Percentiles rank a stretch among this genome's conserved stretches.
Evolutionary conservation across 306 rosid species (phyloP).

Genomic region (Pterocarpus macrocarpus): DNA sequence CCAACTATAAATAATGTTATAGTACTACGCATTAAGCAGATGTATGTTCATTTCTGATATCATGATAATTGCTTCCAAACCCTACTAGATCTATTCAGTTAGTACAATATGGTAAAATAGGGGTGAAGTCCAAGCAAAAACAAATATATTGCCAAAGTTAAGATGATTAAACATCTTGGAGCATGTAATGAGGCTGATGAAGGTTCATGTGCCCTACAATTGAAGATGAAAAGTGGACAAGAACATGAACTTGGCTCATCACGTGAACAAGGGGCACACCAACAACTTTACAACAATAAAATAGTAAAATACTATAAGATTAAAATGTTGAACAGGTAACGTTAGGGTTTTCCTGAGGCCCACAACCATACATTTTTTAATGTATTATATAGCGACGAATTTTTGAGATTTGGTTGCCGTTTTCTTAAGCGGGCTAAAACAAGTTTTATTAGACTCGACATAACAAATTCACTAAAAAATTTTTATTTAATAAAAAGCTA

Average conservation of each 20-base stretch:
- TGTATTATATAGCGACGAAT: not conserved
- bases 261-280: not conserved
- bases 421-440: not conserved
- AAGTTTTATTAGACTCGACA: not conserved
- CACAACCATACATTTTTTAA: slow-evolving; percentile 12
- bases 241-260: slow-evolving; percentile 12
- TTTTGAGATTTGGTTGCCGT: not conserved
- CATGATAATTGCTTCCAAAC: not conserved
- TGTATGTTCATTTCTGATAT: no score
- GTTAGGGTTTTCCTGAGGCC: slow-evolving; percentile 4
- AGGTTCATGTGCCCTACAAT: not conserved
- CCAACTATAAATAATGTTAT: not conserved
- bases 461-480: not conserved
- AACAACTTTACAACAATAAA: slow-evolving; percentile 11
- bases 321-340: slow-evolving; percentile 2
- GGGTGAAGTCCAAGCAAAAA: no score
- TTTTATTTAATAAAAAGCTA: no score
- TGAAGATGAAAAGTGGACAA: slow-evolving; percentile 1
- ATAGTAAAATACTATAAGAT: not conserved
- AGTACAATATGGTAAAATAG: not conserved
- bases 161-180: not conserved
- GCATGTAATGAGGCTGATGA: slow-evolving; percentile 1
- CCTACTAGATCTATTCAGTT: not conserved
- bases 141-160: not conserved
- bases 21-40: not conserved